Conservation (phyloP, 2,329 filamentous ascomycete species). For the Alternaria sp. region DNA sequence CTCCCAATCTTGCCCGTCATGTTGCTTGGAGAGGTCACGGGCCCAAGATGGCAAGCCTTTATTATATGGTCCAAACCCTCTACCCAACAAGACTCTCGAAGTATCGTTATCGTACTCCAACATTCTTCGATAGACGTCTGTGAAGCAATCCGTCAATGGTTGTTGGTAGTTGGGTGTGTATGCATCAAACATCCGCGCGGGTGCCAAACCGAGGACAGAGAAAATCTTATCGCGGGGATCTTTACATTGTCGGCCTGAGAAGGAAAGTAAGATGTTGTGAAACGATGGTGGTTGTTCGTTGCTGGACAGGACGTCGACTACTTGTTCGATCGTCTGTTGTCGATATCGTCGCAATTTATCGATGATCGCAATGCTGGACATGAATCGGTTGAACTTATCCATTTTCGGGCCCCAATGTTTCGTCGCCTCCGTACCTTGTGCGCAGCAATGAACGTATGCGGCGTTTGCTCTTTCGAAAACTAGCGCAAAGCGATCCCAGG, state of each 20-base stretch:
- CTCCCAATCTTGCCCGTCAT: neutral
- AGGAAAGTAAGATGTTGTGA: neutral
- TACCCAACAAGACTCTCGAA: neutral
- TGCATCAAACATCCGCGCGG: neutral
- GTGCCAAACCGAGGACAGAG: neutral
- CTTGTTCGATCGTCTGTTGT: neutral
- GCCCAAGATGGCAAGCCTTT: neutral
- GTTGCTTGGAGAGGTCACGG: neutral
- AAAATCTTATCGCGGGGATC: conserved; percentile 4
- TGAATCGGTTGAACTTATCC: neutral
- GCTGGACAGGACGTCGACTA: neutral
- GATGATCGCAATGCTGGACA: neutral
- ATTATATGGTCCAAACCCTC: neutral
- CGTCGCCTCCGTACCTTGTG: neutral
- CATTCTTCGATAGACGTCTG: neutral
- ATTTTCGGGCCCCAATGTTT: neutral
- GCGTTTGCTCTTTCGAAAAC: neutral
- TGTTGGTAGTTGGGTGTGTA: neutral
- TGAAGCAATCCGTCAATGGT: neutral
- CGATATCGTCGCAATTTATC: neutral
- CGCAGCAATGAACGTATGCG: neutral
- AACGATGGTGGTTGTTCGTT: neutral
- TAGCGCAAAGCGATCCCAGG: neutral
- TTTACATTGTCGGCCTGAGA: neutral
- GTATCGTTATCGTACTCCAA: neutral